These are phyloP conservation scores for Dunaliella salina DNA, from an alignment of 163 green algal genomes.

Conservation along the genomic window DNA sequence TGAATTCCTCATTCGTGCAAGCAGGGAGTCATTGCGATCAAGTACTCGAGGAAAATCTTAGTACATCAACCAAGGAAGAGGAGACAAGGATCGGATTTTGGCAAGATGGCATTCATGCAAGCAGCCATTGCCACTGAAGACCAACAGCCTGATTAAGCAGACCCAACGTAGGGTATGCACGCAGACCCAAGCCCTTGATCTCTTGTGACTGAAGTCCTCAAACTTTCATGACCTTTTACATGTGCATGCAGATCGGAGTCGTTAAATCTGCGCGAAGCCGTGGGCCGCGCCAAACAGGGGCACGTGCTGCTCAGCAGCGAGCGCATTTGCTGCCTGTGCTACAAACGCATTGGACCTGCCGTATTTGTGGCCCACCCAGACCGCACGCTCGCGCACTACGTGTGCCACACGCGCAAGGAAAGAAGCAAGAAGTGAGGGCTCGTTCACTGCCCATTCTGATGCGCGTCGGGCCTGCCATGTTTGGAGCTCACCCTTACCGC, in stretches of 20 bases:
- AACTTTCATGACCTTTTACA: background rate
- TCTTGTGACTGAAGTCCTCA: background rate
- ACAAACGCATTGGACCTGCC: slow-evolving; percentile 70
- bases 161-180: too few species aligned
- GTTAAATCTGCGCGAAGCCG: slow-evolving; percentile 54
- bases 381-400: slow-evolving; percentile 67
- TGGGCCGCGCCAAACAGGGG: slow-evolving; percentile 49
- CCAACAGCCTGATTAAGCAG: too few species aligned
- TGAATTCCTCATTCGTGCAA: background rate
- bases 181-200: too few species aligned
- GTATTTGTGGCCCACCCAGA: slow-evolving; percentile 74
- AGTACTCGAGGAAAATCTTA: too few species aligned
- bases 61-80: too few species aligned
- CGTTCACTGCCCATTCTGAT: too few species aligned
- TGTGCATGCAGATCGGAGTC: slow-evolving; percentile 47
- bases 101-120: too few species aligned
- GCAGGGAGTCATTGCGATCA: too few species aligned
- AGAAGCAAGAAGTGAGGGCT: background rate
- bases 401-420: slow-evolving; percentile 55
- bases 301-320: slow-evolving; percentile 63
- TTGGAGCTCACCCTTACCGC: too few species aligned
- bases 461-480: too few species aligned
- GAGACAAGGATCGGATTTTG: too few species aligned
- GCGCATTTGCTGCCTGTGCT: slow-evolving; percentile 71
- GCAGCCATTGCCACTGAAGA: too few species aligned